These are phyloP conservation scores for Pseudonectria buxi DNA, from an alignment of 2,329 filamentous ascomycete genomes.

Conservation along the genomic window DNA sequence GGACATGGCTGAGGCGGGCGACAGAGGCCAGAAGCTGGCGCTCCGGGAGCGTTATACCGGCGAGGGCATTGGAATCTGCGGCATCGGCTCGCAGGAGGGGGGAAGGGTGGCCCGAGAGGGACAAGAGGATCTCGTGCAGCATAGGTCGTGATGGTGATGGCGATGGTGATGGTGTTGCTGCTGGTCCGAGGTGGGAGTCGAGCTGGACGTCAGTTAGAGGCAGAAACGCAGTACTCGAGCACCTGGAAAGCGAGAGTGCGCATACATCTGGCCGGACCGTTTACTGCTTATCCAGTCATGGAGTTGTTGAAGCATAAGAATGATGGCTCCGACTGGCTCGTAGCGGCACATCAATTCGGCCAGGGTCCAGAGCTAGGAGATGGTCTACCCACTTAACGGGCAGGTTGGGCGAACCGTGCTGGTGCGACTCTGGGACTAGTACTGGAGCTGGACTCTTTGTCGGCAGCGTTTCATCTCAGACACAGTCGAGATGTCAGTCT, in stretches of 20 bases:
- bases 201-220: slow-evolving; percentile 9
- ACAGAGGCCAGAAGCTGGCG: slow-evolving; percentile 72
- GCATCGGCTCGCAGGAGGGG: slow-evolving; percentile 63
- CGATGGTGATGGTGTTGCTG: too few species aligned
- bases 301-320: slow-evolving; percentile 41
- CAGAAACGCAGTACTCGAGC: not conserved
- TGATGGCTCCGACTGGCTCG: slow-evolving; percentile 44
- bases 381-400: too few species aligned
- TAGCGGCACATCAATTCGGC: slow-evolving; percentile 43
- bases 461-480: too few species aligned
- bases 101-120: slow-evolving; percentile 88
- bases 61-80: slow-evolving; percentile 38
- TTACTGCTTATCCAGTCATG: slow-evolving; percentile 31
- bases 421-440: too few species aligned
- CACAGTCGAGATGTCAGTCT: too few species aligned
- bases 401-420: too few species aligned
- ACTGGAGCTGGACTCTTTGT: too few species aligned
- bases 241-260: slow-evolving; percentile 5
- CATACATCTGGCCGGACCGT: slow-evolving; percentile 23
- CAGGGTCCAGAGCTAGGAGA: too few species aligned
- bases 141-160: slow-evolving; percentile 53
- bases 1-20: slow-evolving; percentile 69
- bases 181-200: slow-evolving; percentile 1
- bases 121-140: slow-evolving; percentile 98
- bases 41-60: slow-evolving; percentile 67